Percentiles rank a stretch among this genome's conserved stretches.
Evolutionary conservation across 2,329 filamentous ascomycete species (phyloP).

Genomic region (Hypoxylon sp.): DNA sequence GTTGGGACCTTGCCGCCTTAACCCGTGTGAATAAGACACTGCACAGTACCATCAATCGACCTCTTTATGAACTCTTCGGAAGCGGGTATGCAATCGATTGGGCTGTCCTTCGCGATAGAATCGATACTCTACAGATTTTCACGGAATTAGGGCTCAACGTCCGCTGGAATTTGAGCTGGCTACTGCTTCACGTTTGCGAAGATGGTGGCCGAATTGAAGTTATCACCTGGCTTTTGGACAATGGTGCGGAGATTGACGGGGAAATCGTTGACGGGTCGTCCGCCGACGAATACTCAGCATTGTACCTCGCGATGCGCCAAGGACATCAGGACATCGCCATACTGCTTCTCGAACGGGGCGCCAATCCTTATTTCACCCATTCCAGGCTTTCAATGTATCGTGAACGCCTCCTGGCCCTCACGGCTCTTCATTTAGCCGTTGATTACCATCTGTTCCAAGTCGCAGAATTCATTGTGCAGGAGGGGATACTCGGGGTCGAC

Average conservation of each 20-base stretch:
- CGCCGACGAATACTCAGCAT: background rate
- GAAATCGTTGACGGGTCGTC: background rate
- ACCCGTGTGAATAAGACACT: background rate
- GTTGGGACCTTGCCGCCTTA: background rate
- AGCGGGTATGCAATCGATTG: background rate
- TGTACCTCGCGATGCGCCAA: background rate
- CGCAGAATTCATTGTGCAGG: background rate
- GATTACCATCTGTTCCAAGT: background rate
- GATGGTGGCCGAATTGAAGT: background rate
- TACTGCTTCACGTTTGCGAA: background rate
- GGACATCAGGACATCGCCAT: background rate
- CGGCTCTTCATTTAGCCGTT: slow-evolving; percentile 9
- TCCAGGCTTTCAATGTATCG: no score
- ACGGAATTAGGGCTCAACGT: background rate
- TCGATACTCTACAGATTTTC: background rate
- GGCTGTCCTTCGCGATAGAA: background rate
- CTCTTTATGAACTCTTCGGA: background rate
- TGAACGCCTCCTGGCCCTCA: no score
- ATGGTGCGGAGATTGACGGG: background rate
- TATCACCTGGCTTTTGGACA: slow-evolving; percentile 3
- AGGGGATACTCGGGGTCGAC: background rate
- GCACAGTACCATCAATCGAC: background rate
- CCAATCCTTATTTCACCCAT: background rate
- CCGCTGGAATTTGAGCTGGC: background rate
- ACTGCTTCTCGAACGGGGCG: slow-evolving; percentile 2